A percentile compares a stretch with the other conserved stretches of the same genome.
Evolutionary conservation across 257 asterid species (phyloP).

Genomic region (Anisodus acutangulus): DNA sequence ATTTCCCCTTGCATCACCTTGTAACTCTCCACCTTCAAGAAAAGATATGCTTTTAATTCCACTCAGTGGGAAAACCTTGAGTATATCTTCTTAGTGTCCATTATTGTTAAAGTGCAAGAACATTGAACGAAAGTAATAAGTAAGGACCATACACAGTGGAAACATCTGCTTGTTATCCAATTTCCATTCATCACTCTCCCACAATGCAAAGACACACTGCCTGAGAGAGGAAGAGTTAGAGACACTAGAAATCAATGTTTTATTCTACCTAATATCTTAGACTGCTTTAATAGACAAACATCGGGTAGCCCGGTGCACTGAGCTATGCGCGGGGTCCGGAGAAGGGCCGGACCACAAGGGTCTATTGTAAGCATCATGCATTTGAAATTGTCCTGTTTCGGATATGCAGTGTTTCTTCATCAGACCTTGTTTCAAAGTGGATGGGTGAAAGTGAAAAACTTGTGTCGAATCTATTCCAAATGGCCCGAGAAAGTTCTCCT

Average conservation of each 20-base stretch:
- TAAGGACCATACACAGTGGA: background rate
- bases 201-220: background rate
- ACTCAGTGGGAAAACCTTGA: background rate
- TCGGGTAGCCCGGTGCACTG: no score
- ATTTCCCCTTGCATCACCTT: background rate
- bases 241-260: background rate
- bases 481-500: conserved; percentile 86
- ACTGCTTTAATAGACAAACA: background rate
- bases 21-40: background rate
- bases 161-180: conserved; percentile 2
- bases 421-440: conserved; percentile 87
- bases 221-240: background rate
- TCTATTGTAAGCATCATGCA: background rate
- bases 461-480: conserved; percentile 79
- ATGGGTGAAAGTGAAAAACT: conserved; percentile 94
- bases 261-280: background rate
- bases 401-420: conserved; percentile 66
- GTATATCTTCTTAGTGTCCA: background rate
- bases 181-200: background rate
- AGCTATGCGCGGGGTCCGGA: no score
- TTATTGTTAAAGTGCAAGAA: background rate
- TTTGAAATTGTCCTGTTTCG: conserved; percentile 19
- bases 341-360: no score
- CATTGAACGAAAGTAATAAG: background rate
- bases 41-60: background rate